Evolutionary conservation across 1,284 basidiomycete species (phyloP), one percentile per base, ranked within the genome.

Genomic region (Mycena sp.): DNA sequence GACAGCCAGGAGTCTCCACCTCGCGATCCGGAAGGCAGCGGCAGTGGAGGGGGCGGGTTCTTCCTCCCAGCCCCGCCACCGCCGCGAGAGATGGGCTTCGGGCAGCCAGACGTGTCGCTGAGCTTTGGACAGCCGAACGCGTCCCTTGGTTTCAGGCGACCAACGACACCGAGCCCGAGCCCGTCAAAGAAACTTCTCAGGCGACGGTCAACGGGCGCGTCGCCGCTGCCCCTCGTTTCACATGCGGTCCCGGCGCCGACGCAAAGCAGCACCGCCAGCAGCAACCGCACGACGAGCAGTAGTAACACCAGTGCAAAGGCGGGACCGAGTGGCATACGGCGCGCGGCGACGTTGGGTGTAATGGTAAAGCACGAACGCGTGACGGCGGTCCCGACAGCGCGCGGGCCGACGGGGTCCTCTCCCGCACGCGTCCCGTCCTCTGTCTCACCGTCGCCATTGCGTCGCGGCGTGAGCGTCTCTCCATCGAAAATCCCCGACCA

Each of bases 371-470:
- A 3, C 39, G 13, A 34, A 52, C 59, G 61, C 22, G 25, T 41
- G 16, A 25, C 39, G 1, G 38, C n/a, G 37, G 57, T 63, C 55
- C 22, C 59, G 65, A 6, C 50, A 34, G 22, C 41, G 30, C 46
- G 48, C 48, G n/a, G n/a, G 48, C 8, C 71, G 30, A 34, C 30
- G 30, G 30, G 30, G 8, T 16, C 59, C 0, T 70, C 75, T 34
- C 55, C 72, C 9, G 74, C 73, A 8, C 82, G 78, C 11, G 83
- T 92, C 56, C 90, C 90, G 1, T 93, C 91, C 0, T 93, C 91
- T 4, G 83, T 80, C 8, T 86, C 88, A 1, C 89, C 88, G 0
- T 90, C 88, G 9, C 85, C 74, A 22, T 55, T 69, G 30, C 64
- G 69, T 10, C 66, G 74, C 9, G 63, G 72, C 38, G 67, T 65